phyloP scores from a whole-genome alignment of 2,329 filamentous ascomycete genomes.

The Metarhizium guizhouense region DNA sequence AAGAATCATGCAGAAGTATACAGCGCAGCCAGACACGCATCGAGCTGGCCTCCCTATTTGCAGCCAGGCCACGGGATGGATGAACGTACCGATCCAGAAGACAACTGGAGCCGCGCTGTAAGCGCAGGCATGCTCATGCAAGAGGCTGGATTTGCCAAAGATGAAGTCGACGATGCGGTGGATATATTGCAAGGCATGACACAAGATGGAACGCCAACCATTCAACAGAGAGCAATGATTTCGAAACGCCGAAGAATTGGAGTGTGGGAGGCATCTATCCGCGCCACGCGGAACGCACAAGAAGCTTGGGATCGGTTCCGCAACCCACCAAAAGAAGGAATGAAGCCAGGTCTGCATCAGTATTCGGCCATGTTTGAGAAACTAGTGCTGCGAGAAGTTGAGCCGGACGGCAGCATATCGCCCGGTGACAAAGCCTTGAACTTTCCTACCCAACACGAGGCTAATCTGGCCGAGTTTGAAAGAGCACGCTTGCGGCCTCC shows the following conservation, averaged over 20 bases:
- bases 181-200: conserved; percentile 44
- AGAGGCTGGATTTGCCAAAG: conserved; percentile 45
- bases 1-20: conserved; percentile 43
- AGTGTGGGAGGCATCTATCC: conserved; percentile 47
- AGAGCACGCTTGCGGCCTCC: conserved; percentile 54
- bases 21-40: conserved; percentile 37
- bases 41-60: conserved; percentile 53
- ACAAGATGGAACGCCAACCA: conserved; percentile 42
- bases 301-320: conserved; percentile 51
- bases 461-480: conserved; percentile 56
- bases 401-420: conserved; percentile 21
- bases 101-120: conserved; percentile 44
- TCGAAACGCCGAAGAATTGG: conserved; percentile 11
- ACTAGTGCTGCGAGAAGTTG: conserved; percentile 28
- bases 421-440: conserved; percentile 55
- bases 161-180: conserved; percentile 37
- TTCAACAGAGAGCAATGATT: conserved; percentile 34
- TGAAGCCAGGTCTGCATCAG: conserved; percentile 31
- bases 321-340: conserved; percentile 22
- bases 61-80: conserved; percentile 50
- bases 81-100: conserved; percentile 39
- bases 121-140: conserved; percentile 44
- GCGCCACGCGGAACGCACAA: conserved; percentile 49
- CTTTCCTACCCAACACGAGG: conserved; percentile 22
- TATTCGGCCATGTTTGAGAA: conserved; percentile 55